A percentile compares a stretch with the other conserved stretches of the same genome.
Evolutionary conservation across 306 rosid species (phyloP).

Genomic region (Rosa rugosa): DNA sequence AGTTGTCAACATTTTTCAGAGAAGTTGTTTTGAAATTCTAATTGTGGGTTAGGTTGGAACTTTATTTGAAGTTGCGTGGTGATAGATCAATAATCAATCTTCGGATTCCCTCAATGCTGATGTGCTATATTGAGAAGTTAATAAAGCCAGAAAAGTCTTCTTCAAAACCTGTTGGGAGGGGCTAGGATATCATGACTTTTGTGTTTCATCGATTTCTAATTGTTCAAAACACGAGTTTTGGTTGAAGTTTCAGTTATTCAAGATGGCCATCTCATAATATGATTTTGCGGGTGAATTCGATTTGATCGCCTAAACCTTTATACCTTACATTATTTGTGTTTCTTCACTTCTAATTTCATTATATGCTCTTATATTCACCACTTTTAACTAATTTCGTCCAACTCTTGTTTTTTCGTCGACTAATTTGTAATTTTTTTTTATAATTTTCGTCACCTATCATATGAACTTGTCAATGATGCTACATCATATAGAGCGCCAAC

Average conservation of each 20-base stretch:
- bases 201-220: too few relatives aligned
- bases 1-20: slow-evolving; percentile 11
- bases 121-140: background rate
- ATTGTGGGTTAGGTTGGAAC: slow-evolving; percentile 18
- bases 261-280: too few relatives aligned
- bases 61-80: slow-evolving; percentile 11
- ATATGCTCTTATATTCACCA: too few relatives aligned
- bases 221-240: too few relatives aligned
- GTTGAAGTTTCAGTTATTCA: too few relatives aligned
- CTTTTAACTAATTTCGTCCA: too few relatives aligned
- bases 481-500: too few relatives aligned
- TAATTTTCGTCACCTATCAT: too few relatives aligned
- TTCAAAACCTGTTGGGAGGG: background rate
- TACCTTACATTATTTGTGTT: background rate
- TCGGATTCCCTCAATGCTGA: background rate
- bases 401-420: too few relatives aligned
- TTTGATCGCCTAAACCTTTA: background rate
- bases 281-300: too few relatives aligned
- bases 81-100: background rate
- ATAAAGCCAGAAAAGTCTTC: background rate
- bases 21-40: slow-evolving; percentile 16
- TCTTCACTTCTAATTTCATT: background rate
- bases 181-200: background rate
- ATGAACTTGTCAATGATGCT: too few relatives aligned
- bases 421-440: too few relatives aligned